These are phyloP conservation scores for Sphenostylis stenocarpa DNA, from an alignment of 306 rosid genomes.

Conservation along the genomic window DNA sequence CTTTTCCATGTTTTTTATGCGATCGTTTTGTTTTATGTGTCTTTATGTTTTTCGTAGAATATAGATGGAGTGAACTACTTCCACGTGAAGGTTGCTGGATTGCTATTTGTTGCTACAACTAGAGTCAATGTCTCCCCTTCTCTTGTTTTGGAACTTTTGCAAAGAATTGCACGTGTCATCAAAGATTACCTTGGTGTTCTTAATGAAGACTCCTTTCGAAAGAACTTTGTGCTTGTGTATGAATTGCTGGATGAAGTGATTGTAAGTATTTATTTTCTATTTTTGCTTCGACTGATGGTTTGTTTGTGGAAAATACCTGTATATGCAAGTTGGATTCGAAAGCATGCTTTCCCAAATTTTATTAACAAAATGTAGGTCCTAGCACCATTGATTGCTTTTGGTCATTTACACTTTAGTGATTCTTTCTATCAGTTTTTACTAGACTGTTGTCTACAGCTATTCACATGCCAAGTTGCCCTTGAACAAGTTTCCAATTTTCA, in stretches of 20 bases:
- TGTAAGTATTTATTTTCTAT: constrained; percentile 49
- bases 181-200: constrained; percentile 96
- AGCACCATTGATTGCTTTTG: background rate
- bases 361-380: background rate
- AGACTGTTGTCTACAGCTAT: background rate
- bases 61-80: constrained; percentile 92
- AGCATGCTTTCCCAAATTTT: background rate
- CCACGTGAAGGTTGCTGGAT: constrained; percentile 90
- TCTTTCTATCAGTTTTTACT: background rate
- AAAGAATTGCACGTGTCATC: constrained; percentile 82
- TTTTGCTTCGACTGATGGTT: constrained; percentile 4
- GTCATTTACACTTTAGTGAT: background rate
- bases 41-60: constrained; percentile 44
- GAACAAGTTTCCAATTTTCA: background rate
- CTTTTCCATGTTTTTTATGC: background rate
- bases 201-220: constrained; percentile 83
- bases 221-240: constrained; percentile 91
- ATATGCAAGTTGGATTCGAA: background rate
- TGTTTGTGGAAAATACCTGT: background rate
- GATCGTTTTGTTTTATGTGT: constrained; percentile 10
- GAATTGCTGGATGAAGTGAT: constrained; percentile 93
- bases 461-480: background rate
- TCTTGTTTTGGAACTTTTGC: constrained; percentile 80
- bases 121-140: constrained; percentile 82
- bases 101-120: constrained; percentile 82